phyloP scores from a whole-genome alignment of 2,329 filamentous ascomycete genomes.

The Venturia nashicola region DNA sequence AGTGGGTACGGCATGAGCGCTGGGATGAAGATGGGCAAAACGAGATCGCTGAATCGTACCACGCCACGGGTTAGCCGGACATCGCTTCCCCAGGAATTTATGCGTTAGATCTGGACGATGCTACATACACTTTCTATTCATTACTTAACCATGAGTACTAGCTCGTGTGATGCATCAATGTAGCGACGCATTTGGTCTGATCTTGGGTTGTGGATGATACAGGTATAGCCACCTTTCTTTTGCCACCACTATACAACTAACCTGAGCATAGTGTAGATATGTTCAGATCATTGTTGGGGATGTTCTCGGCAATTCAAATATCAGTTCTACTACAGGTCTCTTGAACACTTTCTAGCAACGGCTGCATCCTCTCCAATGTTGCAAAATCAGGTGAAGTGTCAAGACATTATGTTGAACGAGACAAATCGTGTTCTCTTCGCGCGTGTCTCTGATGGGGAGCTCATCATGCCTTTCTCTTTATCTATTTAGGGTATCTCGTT shows the following conservation, averaged over 20 bases:
- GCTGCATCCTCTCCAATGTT: not conserved
- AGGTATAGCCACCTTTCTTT: not conserved
- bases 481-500: not conserved
- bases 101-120: not conserved
- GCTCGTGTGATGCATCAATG: not conserved
- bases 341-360: not conserved
- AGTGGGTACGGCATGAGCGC: constrained; percentile 20
- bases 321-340: not conserved
- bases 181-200: not conserved
- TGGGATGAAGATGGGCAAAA: constrained; percentile 21
- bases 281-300: not conserved
- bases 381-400: not conserved
- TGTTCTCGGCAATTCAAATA: not conserved
- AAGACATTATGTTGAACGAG: not conserved
- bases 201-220: not conserved
- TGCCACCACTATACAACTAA: not conserved
- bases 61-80: not conserved
- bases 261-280: not conserved
- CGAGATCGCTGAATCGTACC: constrained; percentile 5
- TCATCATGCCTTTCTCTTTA: not conserved
- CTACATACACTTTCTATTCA: not conserved
- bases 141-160: not conserved
- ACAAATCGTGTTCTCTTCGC: not conserved
- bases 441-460: not conserved
- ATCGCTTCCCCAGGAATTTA: not conserved